Base-by-base conservation (phyloP, 2,329 filamentous ascomycete genomes). In the Helicocarpus griseus region DNA sequence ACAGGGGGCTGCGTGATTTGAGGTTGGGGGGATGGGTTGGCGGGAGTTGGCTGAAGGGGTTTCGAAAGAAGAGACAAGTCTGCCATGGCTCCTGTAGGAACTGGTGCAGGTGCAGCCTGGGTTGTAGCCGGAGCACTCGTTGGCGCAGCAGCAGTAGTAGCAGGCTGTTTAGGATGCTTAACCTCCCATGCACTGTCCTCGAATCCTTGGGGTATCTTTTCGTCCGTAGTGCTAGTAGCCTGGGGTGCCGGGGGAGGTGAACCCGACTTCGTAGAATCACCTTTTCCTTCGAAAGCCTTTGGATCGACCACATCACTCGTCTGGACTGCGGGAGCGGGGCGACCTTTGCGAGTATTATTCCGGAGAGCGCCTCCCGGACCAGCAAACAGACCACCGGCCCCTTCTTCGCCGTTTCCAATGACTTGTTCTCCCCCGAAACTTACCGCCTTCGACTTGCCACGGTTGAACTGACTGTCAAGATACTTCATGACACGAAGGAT, bases 151-250 rank as follows among this genome's bases (percentile, higher is more conserved):
- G 56, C 26, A 3, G 57, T 21, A n/a, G 62, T 57, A 47, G 61
- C 50, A 48, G 69, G 59, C 50, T 83, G 79, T 64, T 82, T 85
- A 13, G 85, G 80, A 17, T 89, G 87, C 72, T 96, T 96, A 47
- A 95, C 85, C 62, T 94, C 88, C 93, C 93, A 98, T 7, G 93
- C 93, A 73, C 97, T 89, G 63, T 97, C 93, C 48, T 98, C 93
- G 63, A 97, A 97, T 2, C 88, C 88, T 53, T 76, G 73, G 39
- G 70, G 62, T 33, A 69, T 68, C 48, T 73, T 72, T 53, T 79
- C 76, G 35, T 77, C 73, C 35, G 73, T 7, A 68, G 69, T 52
- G 72, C 66, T 13, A 73, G 66, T 44, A 77, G 65, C 7, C n/a
- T 21, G 22, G 0, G 80, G 73, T 29, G 78, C 77, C 22, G 73